Percentiles rank a stretch among this genome's conserved stretches.
Evolutionary conservation across 2,329 filamentous ascomycete species (phyloP).

Genomic region (Xylaria digitata): DNA sequence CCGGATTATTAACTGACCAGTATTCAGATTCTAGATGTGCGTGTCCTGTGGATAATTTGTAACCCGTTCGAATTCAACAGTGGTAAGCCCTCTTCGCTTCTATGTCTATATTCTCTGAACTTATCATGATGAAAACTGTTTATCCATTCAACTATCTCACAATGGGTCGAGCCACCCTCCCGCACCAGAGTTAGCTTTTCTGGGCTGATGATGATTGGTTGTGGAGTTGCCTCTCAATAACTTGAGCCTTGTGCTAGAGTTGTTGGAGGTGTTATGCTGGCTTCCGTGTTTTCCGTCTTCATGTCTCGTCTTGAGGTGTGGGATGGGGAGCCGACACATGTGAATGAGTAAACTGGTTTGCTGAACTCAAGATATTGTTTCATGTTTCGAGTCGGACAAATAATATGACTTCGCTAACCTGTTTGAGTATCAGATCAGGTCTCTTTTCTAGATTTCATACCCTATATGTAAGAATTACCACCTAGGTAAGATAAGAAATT

Average conservation of each 20-base stretch:
- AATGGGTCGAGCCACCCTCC: constrained; percentile 76
- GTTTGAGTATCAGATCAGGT: constrained; percentile 10
- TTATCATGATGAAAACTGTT: constrained; percentile 69
- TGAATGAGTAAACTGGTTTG: constrained; percentile 78
- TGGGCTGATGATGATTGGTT: constrained; percentile 73
- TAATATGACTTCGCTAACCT: constrained; percentile 35
- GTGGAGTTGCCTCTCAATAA: constrained; percentile 71
- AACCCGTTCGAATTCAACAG: background rate
- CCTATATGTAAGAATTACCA: background rate
- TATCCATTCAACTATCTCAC: constrained; percentile 81
- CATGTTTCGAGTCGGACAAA: background rate
- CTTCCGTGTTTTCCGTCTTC: constrained; percentile 64
- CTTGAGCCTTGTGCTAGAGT: constrained; percentile 44
- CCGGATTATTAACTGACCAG: constrained; percentile 35
- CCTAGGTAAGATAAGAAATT: background rate
- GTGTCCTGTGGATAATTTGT: background rate
- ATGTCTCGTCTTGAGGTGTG: constrained; percentile 69
- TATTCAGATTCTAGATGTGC: constrained; percentile 2
- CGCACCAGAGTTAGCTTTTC: constrained; percentile 69
- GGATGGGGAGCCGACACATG: constrained; percentile 65
- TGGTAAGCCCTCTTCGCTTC: constrained; percentile 21
- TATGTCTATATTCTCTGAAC: background rate
- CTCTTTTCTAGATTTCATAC: background rate
- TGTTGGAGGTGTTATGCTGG: constrained; percentile 64
- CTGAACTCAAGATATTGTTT: constrained; percentile 57